Base-by-base conservation (phyloP, 345 rosid species). In the Chamaenerion angustifolium region DNA sequence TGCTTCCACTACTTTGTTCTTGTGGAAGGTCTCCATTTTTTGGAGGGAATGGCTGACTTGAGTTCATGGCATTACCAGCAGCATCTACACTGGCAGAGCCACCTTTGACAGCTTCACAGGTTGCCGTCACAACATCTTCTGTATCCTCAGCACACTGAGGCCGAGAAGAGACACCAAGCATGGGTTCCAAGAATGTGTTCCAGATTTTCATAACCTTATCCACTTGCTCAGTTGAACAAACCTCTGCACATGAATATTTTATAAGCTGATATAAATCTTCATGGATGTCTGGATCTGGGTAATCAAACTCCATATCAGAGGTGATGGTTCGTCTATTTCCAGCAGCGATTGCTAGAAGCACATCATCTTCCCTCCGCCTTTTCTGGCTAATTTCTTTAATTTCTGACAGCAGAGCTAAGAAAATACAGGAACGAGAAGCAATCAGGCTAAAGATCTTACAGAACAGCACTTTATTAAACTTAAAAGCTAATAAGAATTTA, bases 231-330 rank as follows among this genome's bases (percentile, higher is more conserved):
- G 76, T 63, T 60, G 98, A 67, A 69, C 96, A 87, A 73, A 87
- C 86, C 71, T 92, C 95, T 57, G 78, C 93, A 56, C 95, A 84
- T 11, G 96, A 87, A 75, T 78, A 87, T 70, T 87, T 87, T 59
- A 92, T 73, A 45, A 92, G 93, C 76, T 84, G 96, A 71, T 82
- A 87, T 23, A 92, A 54, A 72, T 92, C 95, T 70, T 87, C 98
- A 43, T 92, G 96, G 63, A 82, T 74, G 44, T 80, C 94, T 49
- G 72, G 68, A 69, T 92, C 98, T 8, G 72, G 72, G 70, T 75
- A 92, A 59, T 84, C 83, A 46, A 80, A 84, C 67, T 78, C 85
- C 79, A 92, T 58, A 68, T 82, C 73, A 7, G 94, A 72, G 65
- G 68, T 68, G 50, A 79, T 49, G 9, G 82, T 71, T 54, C 77